Evolutionary conservation across 176 grass and related monocot genomes (phyloP), one percentile per base, ranked within the genome.

Genomic region (Oryza meyeriana): DNA sequence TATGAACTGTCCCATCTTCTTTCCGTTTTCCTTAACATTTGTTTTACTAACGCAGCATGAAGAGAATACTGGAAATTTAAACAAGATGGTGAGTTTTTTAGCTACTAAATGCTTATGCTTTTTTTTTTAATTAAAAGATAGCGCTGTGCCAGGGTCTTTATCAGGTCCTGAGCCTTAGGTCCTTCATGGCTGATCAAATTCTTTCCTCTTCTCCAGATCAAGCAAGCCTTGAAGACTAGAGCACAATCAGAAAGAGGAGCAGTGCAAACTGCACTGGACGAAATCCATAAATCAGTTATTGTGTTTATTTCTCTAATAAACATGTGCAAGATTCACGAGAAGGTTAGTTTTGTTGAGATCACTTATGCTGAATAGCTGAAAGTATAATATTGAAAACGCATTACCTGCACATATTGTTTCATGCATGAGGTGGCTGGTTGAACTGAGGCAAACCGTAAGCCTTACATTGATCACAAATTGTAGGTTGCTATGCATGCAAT

Each of bases 401-500:
- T 58, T n/a, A 65, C 1, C 64, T 58, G 44, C 10, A 65, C 64
- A 13, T 41, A 64, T 36, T 71, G 31, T 5, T 5, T 89, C 35
- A 85, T 62, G 22, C 57, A 66, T 66, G 38, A 31, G 27, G 74
- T 34, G 55, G 71, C 40, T 72, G 83, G 65, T 77, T 81, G 57
- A 85, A 85, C 13, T 12, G 65, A 50, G n/a, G 33, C 41, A 30
- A 31, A 41, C 33, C 74, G 28, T 32, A 30, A 25, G 36, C 35
- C 81, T 88, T 59, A 83, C 4, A 24, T 55, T 72, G 62, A 3
- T 82, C 12, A 35, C 50, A 40, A 73, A 86, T 72, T 52, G 33
- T 64, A 98, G 95, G 95, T 94, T 47, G 73, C 81, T 84, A 69
- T 98, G 65, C 92, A 94, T 77, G 84, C 90, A 35, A 74, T 93